Evolutionary conservation across 306 rosid species (phyloP), one percentile per base, ranked within the genome.

Genomic region (Vigna hirtella): DNA sequence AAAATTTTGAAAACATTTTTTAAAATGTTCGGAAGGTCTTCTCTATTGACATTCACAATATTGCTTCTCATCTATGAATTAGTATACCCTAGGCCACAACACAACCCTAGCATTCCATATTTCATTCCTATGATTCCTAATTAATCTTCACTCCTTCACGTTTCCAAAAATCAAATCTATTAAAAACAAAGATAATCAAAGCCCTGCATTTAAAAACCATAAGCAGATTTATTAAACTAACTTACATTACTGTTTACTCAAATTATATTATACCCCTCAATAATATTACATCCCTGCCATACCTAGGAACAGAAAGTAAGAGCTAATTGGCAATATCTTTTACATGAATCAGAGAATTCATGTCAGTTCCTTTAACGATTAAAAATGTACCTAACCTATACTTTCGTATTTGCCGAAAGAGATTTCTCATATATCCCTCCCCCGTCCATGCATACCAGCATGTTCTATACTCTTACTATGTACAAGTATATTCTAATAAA

Each of bases 181-280:
- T 6, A 36, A n/a, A 43, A 72, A 56, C 48, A 52, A 55, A 64
- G 30, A n/a, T 34, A 4, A 34, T 34, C 38, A 34, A 34, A 34
- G 6, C 76, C 71, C 65, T 16, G 71, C 17, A 40, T 51, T 64
- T 63, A 16, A 77, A 22, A 53, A 34, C 55, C 65, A 53, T 6
- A 14, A 20, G 42, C 12, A 71, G 82, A 64, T 82, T 76, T 43
- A 15, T 56, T 17, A 63, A 77, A 70, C 64, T 18, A 75, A 58
- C 66, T 58, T 9, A 48, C 32, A 26, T 70, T 52, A 17, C 20
- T 28, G 53, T 61, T 62, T 18, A 51, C 56, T 83, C 77, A 14
- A 40, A 56, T 67, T 18, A 20, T 34, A 36, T 48, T 59, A 66
- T 26, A 26, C 40, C n/a, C 10, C 26, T 52, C 50, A 72, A 18